Percentiles rank a stretch among this genome's conserved stretches.
phyloP scores from a whole-genome alignment of 129 eudicot genomes.

The Lonicera japonica region DNA sequence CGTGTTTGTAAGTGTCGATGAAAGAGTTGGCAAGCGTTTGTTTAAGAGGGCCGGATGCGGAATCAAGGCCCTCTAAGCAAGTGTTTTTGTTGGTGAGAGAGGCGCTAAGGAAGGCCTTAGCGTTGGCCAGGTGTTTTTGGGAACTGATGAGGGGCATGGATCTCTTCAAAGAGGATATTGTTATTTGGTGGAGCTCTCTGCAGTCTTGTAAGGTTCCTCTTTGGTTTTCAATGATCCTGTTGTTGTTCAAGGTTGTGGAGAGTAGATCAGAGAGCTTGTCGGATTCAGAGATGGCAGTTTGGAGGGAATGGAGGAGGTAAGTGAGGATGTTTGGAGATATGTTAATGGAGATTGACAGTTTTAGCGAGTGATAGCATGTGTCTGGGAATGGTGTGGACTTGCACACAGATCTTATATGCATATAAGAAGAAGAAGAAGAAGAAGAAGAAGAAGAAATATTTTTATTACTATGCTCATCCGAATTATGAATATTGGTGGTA shows the following conservation, averaged over 20 bases:
- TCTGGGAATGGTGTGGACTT: slow-evolving; percentile 72
- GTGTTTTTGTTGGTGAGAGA: slow-evolving; percentile 79
- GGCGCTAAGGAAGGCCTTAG: slow-evolving; percentile 62
- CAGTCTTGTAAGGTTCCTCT: slow-evolving; percentile 78
- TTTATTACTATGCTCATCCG: too few species aligned
- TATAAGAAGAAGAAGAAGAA: too few species aligned
- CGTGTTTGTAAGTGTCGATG: slow-evolving; percentile 38
- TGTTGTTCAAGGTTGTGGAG: slow-evolving; percentile 5
- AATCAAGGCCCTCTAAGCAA: slow-evolving; percentile 72
- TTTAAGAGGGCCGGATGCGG: slow-evolving; percentile 69
- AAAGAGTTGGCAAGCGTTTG: slow-evolving; percentile 40
- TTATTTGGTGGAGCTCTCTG: slow-evolving; percentile 66
- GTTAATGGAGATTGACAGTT: slow-evolving; percentile 56
- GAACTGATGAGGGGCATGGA: slow-evolving; percentile 29
- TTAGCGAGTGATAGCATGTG: slow-evolving; percentile 48
- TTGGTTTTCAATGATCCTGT: slow-evolving; percentile 51
- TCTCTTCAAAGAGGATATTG: slow-evolving; percentile 39
- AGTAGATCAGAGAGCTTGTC: slow-evolving; percentile 42
- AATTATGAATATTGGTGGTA: too few species aligned
- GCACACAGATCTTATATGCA: slow-evolving; percentile 33
- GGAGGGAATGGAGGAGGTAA: slow-evolving; percentile 54
- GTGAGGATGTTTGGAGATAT: slow-evolving; percentile 28
- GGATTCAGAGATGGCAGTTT: slow-evolving; percentile 54
- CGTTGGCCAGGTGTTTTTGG: slow-evolving; percentile 31
- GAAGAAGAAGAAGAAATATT: too few species aligned